Percentiles rank a stretch among this genome's conserved stretches.
Evolutionary conservation across 768 basidiomycete genomes (phyloP).

Genomic region (Tricholoma flavovirens): DNA sequence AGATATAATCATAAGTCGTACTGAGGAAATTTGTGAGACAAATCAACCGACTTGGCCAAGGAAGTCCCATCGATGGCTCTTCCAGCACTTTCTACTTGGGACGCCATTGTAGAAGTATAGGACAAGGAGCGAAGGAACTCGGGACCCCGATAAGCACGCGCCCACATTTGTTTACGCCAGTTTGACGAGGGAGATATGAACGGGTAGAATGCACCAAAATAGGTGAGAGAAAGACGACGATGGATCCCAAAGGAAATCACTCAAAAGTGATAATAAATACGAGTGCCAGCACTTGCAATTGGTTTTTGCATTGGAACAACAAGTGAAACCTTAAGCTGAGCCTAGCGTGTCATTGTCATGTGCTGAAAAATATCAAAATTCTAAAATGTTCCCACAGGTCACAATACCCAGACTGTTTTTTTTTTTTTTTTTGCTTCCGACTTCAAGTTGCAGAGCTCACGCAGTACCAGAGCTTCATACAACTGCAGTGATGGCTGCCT

Average conservation of each 20-base stretch:
- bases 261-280: not conserved
- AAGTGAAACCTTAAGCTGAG: too few relatives aligned
- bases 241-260: not conserved
- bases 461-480: not conserved
- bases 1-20: not conserved
- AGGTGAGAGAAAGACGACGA: not conserved
- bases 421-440: not conserved
- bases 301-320: too few relatives aligned
- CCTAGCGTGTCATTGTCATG: too few relatives aligned
- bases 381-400: not conserved
- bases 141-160: slow-evolving; percentile 13
- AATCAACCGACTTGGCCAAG: slow-evolving; percentile 66
- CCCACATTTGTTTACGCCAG: slow-evolving; percentile 22
- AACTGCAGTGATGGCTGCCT: slow-evolving; percentile 41
- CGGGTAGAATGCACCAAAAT: not conserved
- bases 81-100: slow-evolving; percentile 23
- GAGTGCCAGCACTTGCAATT: not conserved
- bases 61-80: slow-evolving; percentile 78
- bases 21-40: slow-evolving; percentile 2
- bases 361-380: not conserved
- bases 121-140: slow-evolving; percentile 25
- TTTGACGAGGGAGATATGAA: slow-evolving; percentile 9
- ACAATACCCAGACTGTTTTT: not conserved
- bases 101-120: slow-evolving; percentile 33
- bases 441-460: too few relatives aligned